Conservation (phyloP, 352 stramenopile species). For the Blastocystis sp. region DNA sequence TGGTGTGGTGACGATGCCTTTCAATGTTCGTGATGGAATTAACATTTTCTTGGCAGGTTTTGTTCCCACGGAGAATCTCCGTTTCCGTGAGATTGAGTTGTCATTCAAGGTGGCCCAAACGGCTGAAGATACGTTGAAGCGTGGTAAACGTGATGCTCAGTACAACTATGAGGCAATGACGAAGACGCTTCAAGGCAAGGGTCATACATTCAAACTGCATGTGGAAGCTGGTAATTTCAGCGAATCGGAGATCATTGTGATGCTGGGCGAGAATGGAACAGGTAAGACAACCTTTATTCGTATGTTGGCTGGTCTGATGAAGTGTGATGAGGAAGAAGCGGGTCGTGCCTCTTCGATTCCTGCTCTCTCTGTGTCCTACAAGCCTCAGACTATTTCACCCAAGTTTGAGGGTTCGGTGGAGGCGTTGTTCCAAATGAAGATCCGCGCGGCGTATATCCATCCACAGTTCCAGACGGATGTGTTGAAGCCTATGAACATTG, state of each 20-base stretch:
- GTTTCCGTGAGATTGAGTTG: constrained; percentile 93
- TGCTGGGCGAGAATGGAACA: constrained; percentile 97
- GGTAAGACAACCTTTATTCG: constrained; percentile 99
- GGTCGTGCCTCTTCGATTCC: constrained; percentile 39
- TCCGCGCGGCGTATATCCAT: constrained; percentile 91
- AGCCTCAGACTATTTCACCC: constrained; percentile 96
- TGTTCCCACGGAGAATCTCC: constrained; percentile 96
- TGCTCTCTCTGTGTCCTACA: constrained; percentile 83
- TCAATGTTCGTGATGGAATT: constrained; percentile 96
- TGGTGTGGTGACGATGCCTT: constrained; percentile 99
- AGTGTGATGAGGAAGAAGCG: constrained; percentile 85
- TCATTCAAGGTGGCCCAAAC: constrained; percentile 94
- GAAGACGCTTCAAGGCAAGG: constrained; percentile 89
- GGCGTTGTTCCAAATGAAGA: constrained; percentile 91
- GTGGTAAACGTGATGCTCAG: constrained; percentile 39
- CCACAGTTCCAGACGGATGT: constrained; percentile 97
- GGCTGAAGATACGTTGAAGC: constrained; percentile 76
- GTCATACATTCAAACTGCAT: constrained; percentile 91
- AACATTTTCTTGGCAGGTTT: constrained; percentile 99
- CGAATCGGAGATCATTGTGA: constrained; percentile 96
- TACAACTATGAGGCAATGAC: constrained; percentile 96
- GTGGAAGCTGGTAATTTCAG: constrained; percentile 92
- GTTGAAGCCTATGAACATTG: constrained; percentile 92
- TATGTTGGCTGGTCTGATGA: constrained; percentile 95
- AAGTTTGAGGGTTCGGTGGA: constrained; percentile 88